A percentile compares a stretch with the other conserved stretches of the same genome.
Evolutionary conservation across 768 basidiomycete genomes (phyloP).

Genomic region (Trametes villosa): DNA sequence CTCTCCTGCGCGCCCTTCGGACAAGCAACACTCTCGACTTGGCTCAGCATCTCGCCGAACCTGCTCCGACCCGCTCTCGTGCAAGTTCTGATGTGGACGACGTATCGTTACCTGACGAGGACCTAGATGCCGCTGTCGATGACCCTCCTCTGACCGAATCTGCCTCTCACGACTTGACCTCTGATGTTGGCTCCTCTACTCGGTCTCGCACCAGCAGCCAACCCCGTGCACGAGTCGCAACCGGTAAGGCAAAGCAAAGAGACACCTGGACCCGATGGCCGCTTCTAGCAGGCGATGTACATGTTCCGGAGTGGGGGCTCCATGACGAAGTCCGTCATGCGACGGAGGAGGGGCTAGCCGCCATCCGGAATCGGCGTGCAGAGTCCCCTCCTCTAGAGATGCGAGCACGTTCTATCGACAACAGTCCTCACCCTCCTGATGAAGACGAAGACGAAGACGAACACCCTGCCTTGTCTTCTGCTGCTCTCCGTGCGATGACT

Average conservation of each 20-base stretch:
- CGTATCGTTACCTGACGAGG: conserved; percentile 29
- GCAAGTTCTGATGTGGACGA: conserved; percentile 14
- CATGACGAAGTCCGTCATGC: conserved; percentile 68
- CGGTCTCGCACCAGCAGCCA: conserved; percentile 1
- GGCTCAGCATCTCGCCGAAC: conserved; percentile 49
- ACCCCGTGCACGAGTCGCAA: conserved; percentile 24
- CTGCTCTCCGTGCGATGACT: conserved; percentile 44
- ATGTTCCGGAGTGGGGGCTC: conserved; percentile 69
- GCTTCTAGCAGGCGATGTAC: conserved; percentile 60
- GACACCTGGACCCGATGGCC: conserved; percentile 83
- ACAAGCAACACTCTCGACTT: conserved; percentile 62
- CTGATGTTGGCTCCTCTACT: background rate
- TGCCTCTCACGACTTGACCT: background rate
- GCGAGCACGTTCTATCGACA: too few species aligned
- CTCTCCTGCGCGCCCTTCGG: conserved; percentile 66
- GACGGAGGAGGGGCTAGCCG: conserved; percentile 41
- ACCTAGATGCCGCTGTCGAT: conserved; percentile 34
- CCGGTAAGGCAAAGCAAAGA: conserved; percentile 30
- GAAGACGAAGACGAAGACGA: conserved; percentile 30
- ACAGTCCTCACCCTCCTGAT: background rate
- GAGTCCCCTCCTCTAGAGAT: too few species aligned
- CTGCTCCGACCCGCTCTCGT: conserved; percentile 22
- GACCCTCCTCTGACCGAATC: conserved; percentile 19
- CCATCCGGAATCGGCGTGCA: too few species aligned
- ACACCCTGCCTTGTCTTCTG: conserved; percentile 36